Evolutionary conservation across 257 asterid genomes (phyloP).

Genomic region (Jacaranda copaia): DNA sequence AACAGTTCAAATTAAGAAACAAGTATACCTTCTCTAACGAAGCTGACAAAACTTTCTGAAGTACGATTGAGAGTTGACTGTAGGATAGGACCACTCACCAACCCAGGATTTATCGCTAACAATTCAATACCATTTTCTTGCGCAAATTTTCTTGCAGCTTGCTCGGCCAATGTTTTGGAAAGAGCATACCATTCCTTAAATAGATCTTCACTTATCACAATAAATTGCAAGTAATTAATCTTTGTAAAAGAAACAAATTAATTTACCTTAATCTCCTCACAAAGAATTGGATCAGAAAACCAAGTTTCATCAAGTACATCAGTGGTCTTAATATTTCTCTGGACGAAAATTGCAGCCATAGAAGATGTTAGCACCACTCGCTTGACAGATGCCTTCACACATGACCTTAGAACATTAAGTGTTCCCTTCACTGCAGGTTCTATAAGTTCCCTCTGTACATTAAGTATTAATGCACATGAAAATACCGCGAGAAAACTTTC

Average conservation of each 20-base stretch:
- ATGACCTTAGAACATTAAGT: slow-evolving; percentile 57
- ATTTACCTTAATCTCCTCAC: slow-evolving; percentile 54
- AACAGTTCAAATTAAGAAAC: neutral
- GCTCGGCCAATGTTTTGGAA: slow-evolving; percentile 61
- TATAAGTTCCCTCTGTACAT: slow-evolving; percentile 40
- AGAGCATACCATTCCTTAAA: slow-evolving; percentile 40
- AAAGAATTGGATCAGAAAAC: slow-evolving; percentile 51
- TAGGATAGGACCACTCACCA: slow-evolving; percentile 52
- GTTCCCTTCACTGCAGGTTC: slow-evolving; percentile 70
- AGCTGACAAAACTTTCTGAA: slow-evolving; percentile 29
- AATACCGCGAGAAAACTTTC: too few species aligned
- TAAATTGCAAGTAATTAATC: too few species aligned
- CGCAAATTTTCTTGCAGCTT: slow-evolving; percentile 60
- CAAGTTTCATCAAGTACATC: slow-evolving; percentile 62
- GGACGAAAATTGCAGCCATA: slow-evolving; percentile 40
- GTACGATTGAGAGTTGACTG: slow-evolving; percentile 54
- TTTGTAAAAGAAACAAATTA: neutral
- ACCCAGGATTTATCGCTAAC: slow-evolving; percentile 52
- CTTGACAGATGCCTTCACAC: slow-evolving; percentile 46
- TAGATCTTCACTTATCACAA: neutral
- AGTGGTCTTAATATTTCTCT: slow-evolving; percentile 27
- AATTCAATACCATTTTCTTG: slow-evolving; percentile 51
- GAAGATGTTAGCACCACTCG: slow-evolving; percentile 69
- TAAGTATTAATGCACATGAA: too few species aligned
- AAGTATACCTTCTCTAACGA: slow-evolving; percentile 17